phyloP scores from a whole-genome alignment of 768 basidiomycete species.

The Calocera viscosa region DNA sequence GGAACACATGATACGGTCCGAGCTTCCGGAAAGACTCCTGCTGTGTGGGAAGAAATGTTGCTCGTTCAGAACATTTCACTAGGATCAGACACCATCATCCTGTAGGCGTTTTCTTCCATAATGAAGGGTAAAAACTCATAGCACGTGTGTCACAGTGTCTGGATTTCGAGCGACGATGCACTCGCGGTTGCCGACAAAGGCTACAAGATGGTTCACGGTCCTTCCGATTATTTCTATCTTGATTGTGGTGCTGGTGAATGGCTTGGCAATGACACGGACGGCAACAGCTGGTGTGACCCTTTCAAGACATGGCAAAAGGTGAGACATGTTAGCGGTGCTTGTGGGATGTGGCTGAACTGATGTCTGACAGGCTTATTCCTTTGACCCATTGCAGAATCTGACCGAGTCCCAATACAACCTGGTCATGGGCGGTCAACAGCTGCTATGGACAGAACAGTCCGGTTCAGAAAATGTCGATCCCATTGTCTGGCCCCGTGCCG shows the following conservation, averaged over 20 bases:
- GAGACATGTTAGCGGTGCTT: constrained; percentile 2
- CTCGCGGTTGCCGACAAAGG: constrained; percentile 48
- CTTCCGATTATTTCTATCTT: constrained; percentile 69
- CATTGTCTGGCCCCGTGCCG: constrained; percentile 60
- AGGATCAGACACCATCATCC: constrained; percentile 41
- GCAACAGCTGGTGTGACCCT: constrained; percentile 52
- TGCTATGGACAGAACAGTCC: constrained; percentile 65
- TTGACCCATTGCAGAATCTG: constrained; percentile 54
- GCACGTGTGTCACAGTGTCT: constrained; percentile 39
- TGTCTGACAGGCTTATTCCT: constrained; percentile 47
- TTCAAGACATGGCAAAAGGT: constrained; percentile 74
- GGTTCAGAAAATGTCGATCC: constrained; percentile 55
- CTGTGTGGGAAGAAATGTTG: constrained; percentile 78
- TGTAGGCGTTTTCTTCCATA: constrained; percentile 31
- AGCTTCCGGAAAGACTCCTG: constrained; percentile 52
- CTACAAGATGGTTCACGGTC: constrained; percentile 50
- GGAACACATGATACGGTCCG: constrained; percentile 46
- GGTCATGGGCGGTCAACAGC: constrained; percentile 63
- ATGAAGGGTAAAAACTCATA: background rate
- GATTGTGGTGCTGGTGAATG: constrained; percentile 57
- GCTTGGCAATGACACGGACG: constrained; percentile 38
- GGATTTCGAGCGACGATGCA: constrained; percentile 55
- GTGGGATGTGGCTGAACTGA: background rate
- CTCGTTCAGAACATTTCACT: constrained; percentile 41
- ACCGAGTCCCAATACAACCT: constrained; percentile 36